These are phyloP conservation scores for Skeletonema potamos DNA, from an alignment of 108 stramenopile species.

Conservation along the genomic window DNA sequence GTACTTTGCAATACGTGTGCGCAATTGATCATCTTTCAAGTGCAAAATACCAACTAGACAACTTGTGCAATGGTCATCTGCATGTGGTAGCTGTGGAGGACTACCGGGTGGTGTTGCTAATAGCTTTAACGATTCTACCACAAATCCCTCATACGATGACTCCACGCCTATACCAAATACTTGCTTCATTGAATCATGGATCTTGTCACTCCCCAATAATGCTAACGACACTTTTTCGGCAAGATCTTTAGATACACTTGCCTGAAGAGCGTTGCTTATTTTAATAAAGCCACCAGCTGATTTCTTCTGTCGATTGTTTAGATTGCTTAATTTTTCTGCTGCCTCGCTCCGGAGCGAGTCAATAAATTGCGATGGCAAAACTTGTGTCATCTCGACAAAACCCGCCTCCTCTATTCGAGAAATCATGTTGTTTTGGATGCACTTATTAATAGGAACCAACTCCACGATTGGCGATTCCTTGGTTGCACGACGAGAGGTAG, in stretches of 20 bases:
- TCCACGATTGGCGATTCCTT: neutral
- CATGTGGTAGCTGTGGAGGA: constrained; percentile 19
- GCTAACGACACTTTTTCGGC: neutral
- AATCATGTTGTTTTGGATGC: constrained; percentile 9
- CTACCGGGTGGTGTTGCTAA: constrained; percentile 6
- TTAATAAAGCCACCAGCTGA: neutral
- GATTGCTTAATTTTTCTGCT: neutral
- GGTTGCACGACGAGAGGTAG: neutral
- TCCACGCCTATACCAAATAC: constrained; percentile 3
- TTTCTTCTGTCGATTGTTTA: neutral
- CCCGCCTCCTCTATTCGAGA: constrained; percentile 12
- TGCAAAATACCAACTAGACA: constrained; percentile 13
- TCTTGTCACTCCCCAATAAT: neutral
- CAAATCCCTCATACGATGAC: constrained; percentile 20
- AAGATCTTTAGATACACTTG: constrained; percentile 1
- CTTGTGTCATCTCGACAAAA: constrained; percentile 7
- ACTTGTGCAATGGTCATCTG: constrained; percentile 18
- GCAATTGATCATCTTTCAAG: constrained; percentile 8
- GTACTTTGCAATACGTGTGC: constrained; percentile 11
- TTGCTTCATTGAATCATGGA: neutral
- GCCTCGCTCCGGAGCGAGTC: constrained; percentile 1
- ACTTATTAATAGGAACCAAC: constrained; percentile 1
- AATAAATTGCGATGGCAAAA: neutral
- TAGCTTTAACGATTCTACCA: constrained; percentile 18
- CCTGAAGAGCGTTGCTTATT: constrained; percentile 22